phyloP scores from a whole-genome alignment of 192 early-diverging fungal genomes.

The Coemansia sp. region DNA sequence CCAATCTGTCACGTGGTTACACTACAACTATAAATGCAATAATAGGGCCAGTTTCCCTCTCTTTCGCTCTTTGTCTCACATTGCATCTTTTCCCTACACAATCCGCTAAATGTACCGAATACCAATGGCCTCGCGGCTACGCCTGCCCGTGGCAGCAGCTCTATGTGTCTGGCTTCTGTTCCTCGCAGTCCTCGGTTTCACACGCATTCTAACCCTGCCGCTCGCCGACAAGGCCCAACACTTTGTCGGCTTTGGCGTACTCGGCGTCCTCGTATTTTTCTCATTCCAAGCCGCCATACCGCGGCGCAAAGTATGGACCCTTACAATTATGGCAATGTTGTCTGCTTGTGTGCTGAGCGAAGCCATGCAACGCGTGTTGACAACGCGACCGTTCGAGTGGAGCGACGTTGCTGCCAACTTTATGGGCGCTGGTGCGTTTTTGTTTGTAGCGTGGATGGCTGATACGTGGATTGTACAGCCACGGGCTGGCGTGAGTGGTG shows the following conservation, averaged over 20 bases:
- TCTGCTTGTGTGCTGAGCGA: constrained; percentile 36
- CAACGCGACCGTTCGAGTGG: constrained; percentile 41
- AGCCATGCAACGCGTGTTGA: constrained; percentile 32
- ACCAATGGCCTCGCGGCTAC: constrained; percentile 21
- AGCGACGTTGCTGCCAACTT: constrained; percentile 38
- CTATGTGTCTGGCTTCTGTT: constrained; percentile 30
- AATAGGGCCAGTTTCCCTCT: background rate
- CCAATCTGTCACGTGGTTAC: too few relatives aligned
- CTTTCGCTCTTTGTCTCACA: background rate
- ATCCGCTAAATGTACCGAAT: constrained; percentile 16
- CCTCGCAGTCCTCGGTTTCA: constrained; percentile 39
- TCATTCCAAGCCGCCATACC: constrained; percentile 32
- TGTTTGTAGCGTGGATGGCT: constrained; percentile 42
- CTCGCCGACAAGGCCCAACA: constrained; percentile 42
- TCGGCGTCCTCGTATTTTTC: constrained; percentile 33
- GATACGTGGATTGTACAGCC: constrained; percentile 45
- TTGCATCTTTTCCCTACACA: background rate
- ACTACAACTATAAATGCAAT: too few relatives aligned
- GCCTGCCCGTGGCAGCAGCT: constrained; percentile 15
- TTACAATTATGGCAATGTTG: constrained; percentile 12
- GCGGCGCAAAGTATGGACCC: constrained; percentile 24
- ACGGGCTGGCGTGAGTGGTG: constrained; percentile 1
- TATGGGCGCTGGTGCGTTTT: constrained; percentile 31
- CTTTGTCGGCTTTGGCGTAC: constrained; percentile 39
- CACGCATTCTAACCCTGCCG: constrained; percentile 19